Percentiles rank a stretch among this genome's conserved stretches.
phyloP scores from a whole-genome alignment of 176 grass and related monocot genomes.

The Cymbopogon citratus region DNA sequence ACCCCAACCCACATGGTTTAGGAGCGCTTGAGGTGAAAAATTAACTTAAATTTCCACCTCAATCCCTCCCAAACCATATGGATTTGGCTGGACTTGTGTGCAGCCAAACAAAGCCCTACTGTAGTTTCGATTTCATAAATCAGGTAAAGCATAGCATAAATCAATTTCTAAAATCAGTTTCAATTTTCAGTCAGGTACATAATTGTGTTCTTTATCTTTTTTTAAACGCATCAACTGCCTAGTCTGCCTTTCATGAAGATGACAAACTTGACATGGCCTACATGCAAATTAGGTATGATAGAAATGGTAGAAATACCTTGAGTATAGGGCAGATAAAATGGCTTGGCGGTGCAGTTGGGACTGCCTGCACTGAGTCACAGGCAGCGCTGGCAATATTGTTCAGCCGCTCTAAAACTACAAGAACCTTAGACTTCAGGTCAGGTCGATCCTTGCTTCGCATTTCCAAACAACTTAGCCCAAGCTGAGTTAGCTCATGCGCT shows the following conservation, averaged over 20 bases:
- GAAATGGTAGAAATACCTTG: conserved; percentile 52
- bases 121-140: not conserved
- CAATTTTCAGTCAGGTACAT: not conserved
- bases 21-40: not conserved
- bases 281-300: not conserved
- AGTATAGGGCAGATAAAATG: conserved; percentile 80
- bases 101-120: not conserved
- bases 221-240: not conserved
- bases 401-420: conserved; percentile 52
- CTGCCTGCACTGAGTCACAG: not conserved
- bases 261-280: not conserved
- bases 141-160: not conserved
- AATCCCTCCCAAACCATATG: not conserved
- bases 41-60: not conserved
- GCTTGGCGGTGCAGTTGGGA: conserved; percentile 34
- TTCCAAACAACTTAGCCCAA: conserved; percentile 68
- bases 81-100: not conserved
- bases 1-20: not conserved
- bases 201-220: not conserved
- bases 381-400: conserved; percentile 29
- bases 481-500: conserved; percentile 44
- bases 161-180: not conserved
- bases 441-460: conserved; percentile 68
- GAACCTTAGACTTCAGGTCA: conserved; percentile 47
- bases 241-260: not conserved